A percentile compares a stretch with the other conserved stretches of the same genome.
Evolutionary conservation across 306 rosid genomes (phyloP).

Genomic region (Prunus salicina): DNA sequence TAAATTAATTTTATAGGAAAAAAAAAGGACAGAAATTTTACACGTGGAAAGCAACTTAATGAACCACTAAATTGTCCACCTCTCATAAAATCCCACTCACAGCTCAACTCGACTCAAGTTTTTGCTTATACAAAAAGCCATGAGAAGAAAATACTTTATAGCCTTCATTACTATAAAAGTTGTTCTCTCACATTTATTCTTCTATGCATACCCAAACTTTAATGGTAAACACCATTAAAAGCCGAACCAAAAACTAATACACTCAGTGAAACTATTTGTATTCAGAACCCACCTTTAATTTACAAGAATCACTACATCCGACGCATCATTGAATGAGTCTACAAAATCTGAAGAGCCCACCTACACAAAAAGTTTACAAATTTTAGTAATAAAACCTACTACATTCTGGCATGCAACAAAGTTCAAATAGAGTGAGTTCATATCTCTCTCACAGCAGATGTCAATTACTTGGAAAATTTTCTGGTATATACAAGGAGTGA

Average conservation of each 20-base stretch:
- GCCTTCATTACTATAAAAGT: neutral
- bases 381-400: neutral
- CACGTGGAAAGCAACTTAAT: neutral
- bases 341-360: constrained; percentile 39
- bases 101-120: neutral
- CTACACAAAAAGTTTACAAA: constrained; percentile 42
- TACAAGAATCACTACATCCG: constrained; percentile 47
- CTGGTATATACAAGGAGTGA: constrained; percentile 52
- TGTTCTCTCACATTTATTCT: neutral
- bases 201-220: neutral
- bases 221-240: neutral
- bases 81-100: neutral
- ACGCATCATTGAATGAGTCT: constrained; percentile 26
- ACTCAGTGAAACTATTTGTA: constrained; percentile 18
- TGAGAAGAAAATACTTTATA: neutral
- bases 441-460: neutral
- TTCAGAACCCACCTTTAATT: constrained; percentile 63
- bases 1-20: neutral
- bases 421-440: constrained; percentile 22
- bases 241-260: constrained; percentile 1
- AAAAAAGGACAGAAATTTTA: neutral
- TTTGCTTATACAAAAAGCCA: neutral
- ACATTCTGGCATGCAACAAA: constrained; percentile 21
- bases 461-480: constrained; percentile 66
- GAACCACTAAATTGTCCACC: neutral